Percentiles rank a stretch among this genome's conserved stretches.
phyloP scores from a whole-genome alignment of 2,329 filamentous ascomycete species.

The Capronia epimyces region DNA sequence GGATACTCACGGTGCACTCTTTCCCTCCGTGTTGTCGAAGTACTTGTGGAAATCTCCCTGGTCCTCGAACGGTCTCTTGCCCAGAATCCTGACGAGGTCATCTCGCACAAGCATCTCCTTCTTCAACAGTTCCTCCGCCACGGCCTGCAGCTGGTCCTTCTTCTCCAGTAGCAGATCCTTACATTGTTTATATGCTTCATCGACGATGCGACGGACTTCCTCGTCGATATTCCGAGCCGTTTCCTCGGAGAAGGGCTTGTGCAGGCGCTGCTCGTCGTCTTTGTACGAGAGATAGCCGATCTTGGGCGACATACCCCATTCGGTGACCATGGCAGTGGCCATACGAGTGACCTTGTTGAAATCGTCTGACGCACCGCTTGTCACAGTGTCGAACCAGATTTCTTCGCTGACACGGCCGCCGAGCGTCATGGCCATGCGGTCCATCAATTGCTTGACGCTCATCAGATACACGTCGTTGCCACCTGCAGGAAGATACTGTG shows the following conservation, averaged over 20 bases:
- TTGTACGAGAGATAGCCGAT: constrained; percentile 90
- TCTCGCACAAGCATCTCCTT: constrained; percentile 91
- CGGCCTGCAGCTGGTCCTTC: constrained; percentile 79
- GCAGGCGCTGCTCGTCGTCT: constrained; percentile 70
- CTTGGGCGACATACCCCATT: constrained; percentile 96
- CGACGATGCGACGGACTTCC: constrained; percentile 86
- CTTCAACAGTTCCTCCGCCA: constrained; percentile 84
- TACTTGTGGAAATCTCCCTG: constrained; percentile 89
- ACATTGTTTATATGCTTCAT: constrained; percentile 89
- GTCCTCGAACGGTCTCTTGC: constrained; percentile 77
- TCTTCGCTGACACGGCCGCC: constrained; percentile 94
- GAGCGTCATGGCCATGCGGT: constrained; percentile 99
- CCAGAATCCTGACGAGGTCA: constrained; percentile 73
- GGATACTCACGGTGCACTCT: constrained; percentile 47
- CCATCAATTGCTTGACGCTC: constrained; percentile 93
- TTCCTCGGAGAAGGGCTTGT: constrained; percentile 93
- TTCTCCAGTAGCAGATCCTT: constrained; percentile 74
- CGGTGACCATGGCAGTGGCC: constrained; percentile 97
- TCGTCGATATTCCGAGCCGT: constrained; percentile 87
- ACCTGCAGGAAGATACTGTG: constrained; percentile 86
- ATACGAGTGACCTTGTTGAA: constrained; percentile 97
- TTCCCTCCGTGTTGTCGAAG: constrained; percentile 58
- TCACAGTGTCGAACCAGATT: constrained; percentile 93
- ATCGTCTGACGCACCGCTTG: constrained; percentile 88
- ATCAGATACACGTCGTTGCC: constrained; percentile 79